phyloP scores from a whole-genome alignment of 306 rosid genomes.

The Quillaja saponaria region DNA sequence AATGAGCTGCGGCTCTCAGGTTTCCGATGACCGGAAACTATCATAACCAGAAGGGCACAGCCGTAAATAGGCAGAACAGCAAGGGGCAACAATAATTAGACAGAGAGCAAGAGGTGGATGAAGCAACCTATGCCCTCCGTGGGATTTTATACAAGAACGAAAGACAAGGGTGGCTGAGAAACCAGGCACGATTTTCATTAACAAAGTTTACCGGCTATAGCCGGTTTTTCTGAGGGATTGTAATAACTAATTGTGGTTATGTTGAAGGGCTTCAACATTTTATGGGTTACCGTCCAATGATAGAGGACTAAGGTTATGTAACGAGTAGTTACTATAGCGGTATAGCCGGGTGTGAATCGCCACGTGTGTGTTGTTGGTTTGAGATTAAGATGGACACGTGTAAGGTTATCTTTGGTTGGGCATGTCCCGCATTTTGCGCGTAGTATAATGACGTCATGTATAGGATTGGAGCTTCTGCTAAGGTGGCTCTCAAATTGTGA shows the following conservation, averaged over 20 bases:
- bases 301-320: not conserved
- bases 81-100: not conserved
- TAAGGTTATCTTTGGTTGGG: conserved; percentile 12
- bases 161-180: not conserved
- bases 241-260: too few species aligned
- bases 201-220: conserved; percentile 21
- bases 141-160: conserved; percentile 20
- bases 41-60: conserved; percentile 45
- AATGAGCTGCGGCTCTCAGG: conserved; percentile 56
- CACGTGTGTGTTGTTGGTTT: too few species aligned
- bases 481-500: conserved; percentile 18
- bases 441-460: not conserved
- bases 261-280: too few species aligned
- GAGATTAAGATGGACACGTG: conserved; percentile 35
- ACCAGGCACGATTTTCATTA: not conserved
- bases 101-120: not conserved
- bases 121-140: not conserved
- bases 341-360: too few species aligned
- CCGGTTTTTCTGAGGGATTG: too few species aligned
- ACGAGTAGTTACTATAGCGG: not conserved
- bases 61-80: conserved; percentile 18
- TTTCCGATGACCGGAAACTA: conserved; percentile 36
- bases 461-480: not conserved
- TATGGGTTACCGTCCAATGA: not conserved
- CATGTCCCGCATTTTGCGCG: not conserved